Conservation (phyloP, 78 protist species). For the Dictyostelium citrinum region DNA sequence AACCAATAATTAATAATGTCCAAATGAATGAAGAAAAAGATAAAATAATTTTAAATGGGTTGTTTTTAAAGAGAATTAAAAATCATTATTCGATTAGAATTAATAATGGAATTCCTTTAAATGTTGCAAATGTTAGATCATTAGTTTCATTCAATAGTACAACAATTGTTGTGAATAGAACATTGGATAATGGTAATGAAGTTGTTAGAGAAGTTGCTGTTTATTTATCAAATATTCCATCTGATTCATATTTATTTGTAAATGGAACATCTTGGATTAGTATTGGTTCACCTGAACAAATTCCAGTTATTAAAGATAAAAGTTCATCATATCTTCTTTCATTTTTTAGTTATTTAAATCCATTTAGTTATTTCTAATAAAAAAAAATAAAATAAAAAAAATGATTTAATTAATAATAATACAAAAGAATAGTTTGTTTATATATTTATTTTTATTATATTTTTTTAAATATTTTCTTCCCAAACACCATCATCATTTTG, state of each 20-base stretch:
- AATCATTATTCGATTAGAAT: not conserved
- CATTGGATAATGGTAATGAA: not conserved
- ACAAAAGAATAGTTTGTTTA: not conserved
- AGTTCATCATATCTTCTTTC: not conserved
- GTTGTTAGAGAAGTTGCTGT: not conserved
- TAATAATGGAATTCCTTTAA: not conserved
- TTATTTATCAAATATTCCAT: not conserved
- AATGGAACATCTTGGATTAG: not conserved
- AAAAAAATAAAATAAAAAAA: not conserved
- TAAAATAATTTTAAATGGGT: not conserved
- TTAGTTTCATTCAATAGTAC: not conserved
- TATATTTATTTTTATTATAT: not conserved
- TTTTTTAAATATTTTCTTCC: not conserved
- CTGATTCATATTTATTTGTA: not conserved
- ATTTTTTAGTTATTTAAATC: not conserved
- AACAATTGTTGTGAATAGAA: not conserved
- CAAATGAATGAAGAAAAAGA: not conserved
- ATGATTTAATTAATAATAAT: too few relatives aligned
- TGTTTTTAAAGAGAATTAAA: not conserved
- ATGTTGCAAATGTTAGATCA: not conserved
- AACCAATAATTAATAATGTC: not conserved
- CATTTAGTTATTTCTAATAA: not conserved
- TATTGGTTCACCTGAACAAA: not conserved
- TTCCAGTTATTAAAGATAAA: not conserved
- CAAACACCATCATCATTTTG: not conserved